A percentile compares a stretch with the other conserved stretches of the same genome.
These are phyloP conservation scores for Mallotus nudiflorus DNA, from an alignment of 345 rosid species.

Conservation along the genomic window DNA sequence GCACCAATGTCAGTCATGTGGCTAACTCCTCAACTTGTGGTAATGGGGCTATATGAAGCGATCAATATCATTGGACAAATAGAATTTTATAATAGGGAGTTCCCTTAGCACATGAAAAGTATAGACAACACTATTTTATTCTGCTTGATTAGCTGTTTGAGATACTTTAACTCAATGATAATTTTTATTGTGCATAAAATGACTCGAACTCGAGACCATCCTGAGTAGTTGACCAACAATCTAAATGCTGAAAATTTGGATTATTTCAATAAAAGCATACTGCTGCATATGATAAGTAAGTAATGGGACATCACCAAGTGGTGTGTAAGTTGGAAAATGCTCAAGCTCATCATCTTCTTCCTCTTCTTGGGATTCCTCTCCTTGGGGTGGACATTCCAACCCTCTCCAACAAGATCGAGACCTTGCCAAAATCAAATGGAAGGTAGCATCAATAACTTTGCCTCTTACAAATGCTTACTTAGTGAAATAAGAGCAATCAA, in stretches of 20 bases:
- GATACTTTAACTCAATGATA: constrained; percentile 20
- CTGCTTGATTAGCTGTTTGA: constrained; percentile 20
- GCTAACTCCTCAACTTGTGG: constrained; percentile 38
- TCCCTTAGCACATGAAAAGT: constrained; percentile 48
- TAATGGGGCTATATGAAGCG: constrained; percentile 37
- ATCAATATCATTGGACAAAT: constrained; percentile 31
- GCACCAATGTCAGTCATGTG: constrained; percentile 39
- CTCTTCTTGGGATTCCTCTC: too few species aligned
- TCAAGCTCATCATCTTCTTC: too few species aligned
- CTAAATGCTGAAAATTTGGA: constrained; percentile 40
- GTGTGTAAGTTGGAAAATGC: too few species aligned
- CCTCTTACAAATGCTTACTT: too few species aligned
- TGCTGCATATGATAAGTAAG: too few species aligned
- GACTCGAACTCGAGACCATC: constrained; percentile 10
- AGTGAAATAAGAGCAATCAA: too few species aligned
- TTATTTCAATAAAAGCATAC: constrained; percentile 33
- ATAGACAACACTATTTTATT: constrained; percentile 29
- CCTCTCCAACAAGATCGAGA: too few species aligned
- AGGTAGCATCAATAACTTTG: too few species aligned
- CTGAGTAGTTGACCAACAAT: constrained; percentile 32
- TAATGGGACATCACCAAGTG: too few species aligned
- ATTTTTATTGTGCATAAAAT: constrained; percentile 17
- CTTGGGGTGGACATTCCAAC: too few species aligned
- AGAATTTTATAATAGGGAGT: constrained; percentile 45
- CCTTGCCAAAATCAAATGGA: too few species aligned